Percentiles rank a stretch among this genome's conserved stretches.
Conservation (phyloP, 2,329 filamentous ascomycete species). For the Boeremia exigua region DNA sequence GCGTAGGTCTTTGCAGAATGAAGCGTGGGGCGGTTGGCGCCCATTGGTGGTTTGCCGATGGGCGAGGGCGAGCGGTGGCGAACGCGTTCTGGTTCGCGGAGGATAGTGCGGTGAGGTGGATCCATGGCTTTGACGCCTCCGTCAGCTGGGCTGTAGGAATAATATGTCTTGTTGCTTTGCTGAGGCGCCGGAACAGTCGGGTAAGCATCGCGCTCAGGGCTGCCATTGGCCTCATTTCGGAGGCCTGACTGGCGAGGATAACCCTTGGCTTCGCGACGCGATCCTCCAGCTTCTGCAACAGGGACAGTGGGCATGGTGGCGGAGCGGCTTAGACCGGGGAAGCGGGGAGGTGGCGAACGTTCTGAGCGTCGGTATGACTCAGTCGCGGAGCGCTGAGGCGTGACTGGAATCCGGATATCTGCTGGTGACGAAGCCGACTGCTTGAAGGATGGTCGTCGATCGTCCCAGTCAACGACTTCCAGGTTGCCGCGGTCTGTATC, state of each 20-base stretch:
- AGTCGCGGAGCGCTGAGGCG: slow-evolving; percentile 42
- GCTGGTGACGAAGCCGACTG: slow-evolving; percentile 48
- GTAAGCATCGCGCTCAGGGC: slow-evolving; percentile 31
- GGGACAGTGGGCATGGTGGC: slow-evolving; percentile 51
- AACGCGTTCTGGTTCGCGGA: slow-evolving; percentile 39
- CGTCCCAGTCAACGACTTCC: slow-evolving; percentile 44
- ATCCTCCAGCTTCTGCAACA: slow-evolving; percentile 27
- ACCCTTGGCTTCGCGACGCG: slow-evolving; percentile 36
- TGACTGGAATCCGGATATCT: slow-evolving; percentile 35
- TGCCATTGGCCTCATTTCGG: slow-evolving; percentile 38
- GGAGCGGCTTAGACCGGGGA: slow-evolving; percentile 47
- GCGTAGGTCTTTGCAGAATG: slow-evolving; percentile 11
- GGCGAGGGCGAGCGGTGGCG: slow-evolving; percentile 40
- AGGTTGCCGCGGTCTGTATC: slow-evolving; percentile 37
- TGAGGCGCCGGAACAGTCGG: slow-evolving; percentile 27
- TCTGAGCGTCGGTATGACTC: slow-evolving; percentile 34
- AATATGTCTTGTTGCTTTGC: slow-evolving; percentile 25
- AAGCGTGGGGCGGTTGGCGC: slow-evolving; percentile 33
- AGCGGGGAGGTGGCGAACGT: slow-evolving; percentile 39
- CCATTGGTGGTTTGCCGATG: slow-evolving; percentile 40
- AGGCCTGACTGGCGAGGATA: slow-evolving; percentile 36
- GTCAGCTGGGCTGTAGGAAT: slow-evolving; percentile 38
- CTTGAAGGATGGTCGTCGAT: slow-evolving; percentile 45
- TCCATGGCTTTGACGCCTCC: slow-evolving; percentile 29
- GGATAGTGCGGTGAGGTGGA: slow-evolving; percentile 32